Evolutionary conservation across 2,329 filamentous ascomycete species (phyloP), one percentile per base, ranked within the genome.

Genomic region (Neurospora crassa): DNA sequence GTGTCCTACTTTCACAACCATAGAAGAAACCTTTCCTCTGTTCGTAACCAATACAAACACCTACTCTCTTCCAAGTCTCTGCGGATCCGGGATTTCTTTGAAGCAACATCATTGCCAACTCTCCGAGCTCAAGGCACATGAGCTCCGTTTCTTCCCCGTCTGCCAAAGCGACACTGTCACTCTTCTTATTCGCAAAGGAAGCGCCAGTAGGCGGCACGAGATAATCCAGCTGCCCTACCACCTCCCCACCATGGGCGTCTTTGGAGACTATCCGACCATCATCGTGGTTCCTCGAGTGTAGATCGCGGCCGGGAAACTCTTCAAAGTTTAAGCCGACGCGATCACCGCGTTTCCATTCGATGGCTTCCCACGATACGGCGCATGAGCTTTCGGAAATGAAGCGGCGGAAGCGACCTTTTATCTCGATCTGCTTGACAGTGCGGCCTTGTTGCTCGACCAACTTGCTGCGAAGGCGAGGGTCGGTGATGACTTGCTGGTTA

Each of bases 151-250:
- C 76, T 5, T 63, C 69, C 8, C 75, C 75, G 3, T 74, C 73
- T 12, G 67, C 71, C 16, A 77, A 67, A 34, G 69, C 72, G 2
- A 71, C 72, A 4, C 69, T 68, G 2, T 14, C 16, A 5, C 40
- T 37, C 5, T 67, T 67, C 10, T 70, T 40, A 7, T 70, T 34
- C 59, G 42, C 43, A n/a, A 34, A 18, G 53, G 11, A 18, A n/a
- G 67, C 47, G 41, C 70, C 18, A 7, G 42, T 3, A 10, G 70
- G 70, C 6, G 70, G 68, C 3, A 69, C 37, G 5, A 74, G 18
- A 40, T 77, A 77, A 43, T 77, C 76, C 18, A 77, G 71, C 68
- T 76, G 76, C 16, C 74, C 75, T 16, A 77, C 72, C 4, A 77
- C 69, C 67, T 76, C 75, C 3, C 75, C 76, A 29, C 72, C 70